phyloP scores from a whole-genome alignment of 352 stramenopile genomes.

The Phytophthora parvispora region DNA sequence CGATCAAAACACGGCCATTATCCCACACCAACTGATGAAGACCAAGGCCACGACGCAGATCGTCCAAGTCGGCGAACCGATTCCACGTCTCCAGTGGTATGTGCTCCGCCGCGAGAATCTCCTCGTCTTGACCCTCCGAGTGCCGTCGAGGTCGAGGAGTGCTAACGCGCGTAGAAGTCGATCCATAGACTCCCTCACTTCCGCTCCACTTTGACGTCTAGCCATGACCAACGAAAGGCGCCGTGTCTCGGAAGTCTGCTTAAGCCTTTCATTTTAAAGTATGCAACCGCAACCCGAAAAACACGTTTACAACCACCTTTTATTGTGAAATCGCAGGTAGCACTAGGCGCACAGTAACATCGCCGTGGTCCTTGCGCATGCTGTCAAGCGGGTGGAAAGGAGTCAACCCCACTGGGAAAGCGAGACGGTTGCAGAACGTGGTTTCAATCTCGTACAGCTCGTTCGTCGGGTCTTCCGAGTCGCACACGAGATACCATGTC shows the following conservation, averaged over 20 bases:
- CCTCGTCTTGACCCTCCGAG: background rate
- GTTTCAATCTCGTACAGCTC: conserved; percentile 68
- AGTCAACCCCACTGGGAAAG: conserved; percentile 66
- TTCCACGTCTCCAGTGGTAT: background rate
- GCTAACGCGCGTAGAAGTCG: background rate
- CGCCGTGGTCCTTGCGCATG: conserved; percentile 61
- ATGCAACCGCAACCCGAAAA: too few relatives aligned
- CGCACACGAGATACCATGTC: conserved; percentile 82
- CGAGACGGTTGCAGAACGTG: conserved; percentile 70
- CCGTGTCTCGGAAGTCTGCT: too few relatives aligned
- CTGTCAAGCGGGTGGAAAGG: conserved; percentile 56
- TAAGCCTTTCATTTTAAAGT: too few relatives aligned
- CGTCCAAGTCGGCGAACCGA: background rate
- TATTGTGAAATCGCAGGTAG: too few relatives aligned
- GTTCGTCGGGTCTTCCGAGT: conserved; percentile 67
- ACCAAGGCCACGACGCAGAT: background rate
- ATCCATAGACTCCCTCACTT: too few relatives aligned
- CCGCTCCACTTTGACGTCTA: too few relatives aligned
- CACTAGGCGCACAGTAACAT: conserved; percentile 50
- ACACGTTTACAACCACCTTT: too few relatives aligned
- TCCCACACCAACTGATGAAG: background rate
- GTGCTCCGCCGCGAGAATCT: background rate
- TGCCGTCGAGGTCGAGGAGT: background rate
- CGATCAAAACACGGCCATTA: background rate
- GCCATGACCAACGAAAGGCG: too few relatives aligned